These are phyloP conservation scores for Diaporthe destruens DNA, from an alignment of 2,329 filamentous ascomycete genomes.

Conservation along the genomic window DNA sequence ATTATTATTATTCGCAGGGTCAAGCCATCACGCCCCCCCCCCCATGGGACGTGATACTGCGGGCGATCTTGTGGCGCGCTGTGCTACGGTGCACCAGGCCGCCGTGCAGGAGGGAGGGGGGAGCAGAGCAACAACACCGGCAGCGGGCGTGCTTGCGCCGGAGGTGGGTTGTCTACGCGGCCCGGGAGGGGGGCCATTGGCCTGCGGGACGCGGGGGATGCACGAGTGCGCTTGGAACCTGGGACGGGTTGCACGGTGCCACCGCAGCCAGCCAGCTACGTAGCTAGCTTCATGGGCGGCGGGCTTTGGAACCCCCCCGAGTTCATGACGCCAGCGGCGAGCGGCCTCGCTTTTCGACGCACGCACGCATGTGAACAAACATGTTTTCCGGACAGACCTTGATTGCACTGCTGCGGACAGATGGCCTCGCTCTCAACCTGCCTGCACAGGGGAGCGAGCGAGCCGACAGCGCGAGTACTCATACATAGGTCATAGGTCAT, in stretches of 20 bases:
- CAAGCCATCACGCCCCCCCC: neutral
- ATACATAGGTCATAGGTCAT: neutral
- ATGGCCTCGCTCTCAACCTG: neutral
- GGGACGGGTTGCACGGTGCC: neutral
- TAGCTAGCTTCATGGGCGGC: neutral
- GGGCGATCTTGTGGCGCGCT: conserved; percentile 14
- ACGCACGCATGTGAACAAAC: neutral
- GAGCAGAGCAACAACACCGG: too few relatives aligned
- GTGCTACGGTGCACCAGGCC: conserved; percentile 3
- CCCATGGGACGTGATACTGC: conserved; percentile 11
- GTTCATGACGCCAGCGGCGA: neutral
- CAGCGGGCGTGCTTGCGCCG: neutral
- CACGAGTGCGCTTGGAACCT: neutral
- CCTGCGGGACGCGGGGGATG: conserved; percentile 7
- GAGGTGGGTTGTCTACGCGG: neutral
- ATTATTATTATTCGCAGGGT: neutral
- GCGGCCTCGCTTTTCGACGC: neutral
- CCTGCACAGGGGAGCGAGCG: neutral
- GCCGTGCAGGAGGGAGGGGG: neutral
- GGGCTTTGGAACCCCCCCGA: neutral
- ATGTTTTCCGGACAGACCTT: neutral
- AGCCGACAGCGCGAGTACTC: conserved; percentile 19
- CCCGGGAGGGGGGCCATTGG: neutral
- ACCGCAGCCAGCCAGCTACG: neutral
- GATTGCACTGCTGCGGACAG: neutral